phyloP scores from a whole-genome alignment of 2,329 filamentous ascomycete species.

The Cercospora sp. region DNA sequence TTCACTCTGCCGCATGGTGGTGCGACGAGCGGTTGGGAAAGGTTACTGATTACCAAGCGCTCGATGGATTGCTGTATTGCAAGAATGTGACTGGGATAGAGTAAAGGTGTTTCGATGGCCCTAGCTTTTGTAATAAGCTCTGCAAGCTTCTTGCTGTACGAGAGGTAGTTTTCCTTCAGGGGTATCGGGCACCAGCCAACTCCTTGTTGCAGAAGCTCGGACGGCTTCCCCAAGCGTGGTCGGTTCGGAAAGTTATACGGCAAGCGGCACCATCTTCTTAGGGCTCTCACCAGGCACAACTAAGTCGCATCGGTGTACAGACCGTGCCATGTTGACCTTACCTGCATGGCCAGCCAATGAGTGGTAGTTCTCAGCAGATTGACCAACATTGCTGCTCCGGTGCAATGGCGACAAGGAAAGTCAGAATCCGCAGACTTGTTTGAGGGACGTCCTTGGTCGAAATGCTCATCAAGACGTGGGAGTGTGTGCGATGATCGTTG shows the following conservation, averaged over 20 bases:
- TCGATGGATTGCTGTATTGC: background rate
- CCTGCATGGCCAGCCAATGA: background rate
- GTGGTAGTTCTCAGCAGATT: background rate
- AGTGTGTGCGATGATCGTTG: background rate
- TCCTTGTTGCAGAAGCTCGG: constrained; percentile 61
- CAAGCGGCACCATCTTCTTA: constrained; percentile 56
- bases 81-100: constrained; percentile 27
- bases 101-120: background rate
- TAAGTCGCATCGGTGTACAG: background rate
- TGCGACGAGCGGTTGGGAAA: constrained; percentile 48
- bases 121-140: constrained; percentile 40
- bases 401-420: background rate
- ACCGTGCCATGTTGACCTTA: background rate
- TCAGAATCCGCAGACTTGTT: background rate
- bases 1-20: constrained; percentile 50
- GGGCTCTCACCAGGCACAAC: constrained; percentile 41
- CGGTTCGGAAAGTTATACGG: constrained; percentile 57
- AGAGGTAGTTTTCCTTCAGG: constrained; percentile 25
- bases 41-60: background rate
- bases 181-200: constrained; percentile 61
- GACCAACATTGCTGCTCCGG: background rate
- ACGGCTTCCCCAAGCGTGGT: constrained; percentile 54
- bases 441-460: background rate
- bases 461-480: background rate
- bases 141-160: constrained; percentile 7